Conservation (phyloP, 352 stramenopile species). For the Pythium brassicae region DNA sequence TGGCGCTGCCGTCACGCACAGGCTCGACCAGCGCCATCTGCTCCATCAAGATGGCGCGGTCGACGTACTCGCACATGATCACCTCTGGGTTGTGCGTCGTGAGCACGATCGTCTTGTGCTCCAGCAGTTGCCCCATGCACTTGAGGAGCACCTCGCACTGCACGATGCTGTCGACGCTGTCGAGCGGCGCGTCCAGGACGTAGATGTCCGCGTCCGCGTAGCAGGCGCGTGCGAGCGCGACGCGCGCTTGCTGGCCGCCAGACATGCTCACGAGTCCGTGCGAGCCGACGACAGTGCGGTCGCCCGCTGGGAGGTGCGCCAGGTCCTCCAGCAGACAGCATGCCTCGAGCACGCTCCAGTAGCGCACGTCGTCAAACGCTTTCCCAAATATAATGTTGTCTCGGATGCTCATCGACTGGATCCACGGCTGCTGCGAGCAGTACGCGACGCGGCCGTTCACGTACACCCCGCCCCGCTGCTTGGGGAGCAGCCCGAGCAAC, state of each 20-base stretch:
- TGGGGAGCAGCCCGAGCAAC: constrained; percentile 44
- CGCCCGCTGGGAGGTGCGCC: constrained; percentile 46
- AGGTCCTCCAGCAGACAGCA: constrained; percentile 49
- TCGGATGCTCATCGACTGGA: constrained; percentile 95
- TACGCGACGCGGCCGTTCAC: constrained; percentile 59
- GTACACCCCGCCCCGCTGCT: constrained; percentile 28
- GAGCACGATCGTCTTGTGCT: constrained; percentile 46
- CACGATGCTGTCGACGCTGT: constrained; percentile 52
- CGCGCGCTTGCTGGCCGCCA: constrained; percentile 47
- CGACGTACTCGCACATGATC: constrained; percentile 35
- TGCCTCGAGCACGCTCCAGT: constrained; percentile 60
- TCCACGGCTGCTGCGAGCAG: constrained; percentile 91
- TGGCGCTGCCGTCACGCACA: neutral
- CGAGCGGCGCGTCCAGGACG: constrained; percentile 45
- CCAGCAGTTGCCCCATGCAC: constrained; percentile 46
- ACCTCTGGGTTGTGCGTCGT: constrained; percentile 54
- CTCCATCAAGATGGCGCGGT: constrained; percentile 32
- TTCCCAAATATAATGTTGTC: constrained; percentile 97
- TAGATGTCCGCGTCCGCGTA: constrained; percentile 56
- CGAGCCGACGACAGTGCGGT: constrained; percentile 36
- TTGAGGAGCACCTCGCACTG: constrained; percentile 57
- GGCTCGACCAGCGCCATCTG: constrained; percentile 23
- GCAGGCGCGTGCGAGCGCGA: constrained; percentile 49
- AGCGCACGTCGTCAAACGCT: constrained; percentile 51
- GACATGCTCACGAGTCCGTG: constrained; percentile 52